A percentile compares a stretch with the other conserved stretches of the same genome.
Conservation (phyloP, 2,329 filamentous ascomycete genomes). For the Aplosporella prunicola region DNA sequence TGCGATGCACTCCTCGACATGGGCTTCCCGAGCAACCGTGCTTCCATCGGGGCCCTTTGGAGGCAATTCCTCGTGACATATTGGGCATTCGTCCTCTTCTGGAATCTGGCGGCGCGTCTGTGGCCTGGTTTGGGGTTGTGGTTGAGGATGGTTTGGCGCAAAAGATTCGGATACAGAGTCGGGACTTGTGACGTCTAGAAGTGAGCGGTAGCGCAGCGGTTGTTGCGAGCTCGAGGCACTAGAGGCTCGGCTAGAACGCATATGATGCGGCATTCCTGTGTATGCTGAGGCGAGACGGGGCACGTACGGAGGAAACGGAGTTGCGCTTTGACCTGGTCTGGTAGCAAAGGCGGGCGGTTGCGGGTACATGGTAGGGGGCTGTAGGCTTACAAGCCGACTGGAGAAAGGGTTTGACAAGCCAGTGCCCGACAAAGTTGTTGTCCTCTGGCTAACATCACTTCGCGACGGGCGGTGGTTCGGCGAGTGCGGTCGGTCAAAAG, state of each 20-base stretch:
- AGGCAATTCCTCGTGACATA: conserved; percentile 65
- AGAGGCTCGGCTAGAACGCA: conserved; percentile 3
- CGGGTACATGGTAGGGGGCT: conserved; percentile 1
- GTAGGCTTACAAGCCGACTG: conserved; percentile 1
- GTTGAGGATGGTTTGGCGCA: background rate
- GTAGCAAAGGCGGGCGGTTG: background rate
- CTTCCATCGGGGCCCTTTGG: conserved; percentile 33
- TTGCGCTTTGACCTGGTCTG: background rate
- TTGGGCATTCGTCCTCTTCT: conserved; percentile 72
- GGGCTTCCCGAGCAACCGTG: conserved; percentile 32
- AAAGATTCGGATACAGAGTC: background rate
- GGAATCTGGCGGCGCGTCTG: conserved; percentile 22
- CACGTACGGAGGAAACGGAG: background rate
- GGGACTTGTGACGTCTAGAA: too few species aligned
- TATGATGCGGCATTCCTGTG: conserved; percentile 1
- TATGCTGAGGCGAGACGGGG: background rate
- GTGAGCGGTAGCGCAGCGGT: conserved; percentile 2
- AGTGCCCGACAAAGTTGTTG: conserved; percentile 2
- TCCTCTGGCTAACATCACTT: conserved; percentile 5
- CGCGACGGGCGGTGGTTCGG: conserved; percentile 3
- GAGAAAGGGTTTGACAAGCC: too few species aligned
- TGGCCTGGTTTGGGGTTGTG: conserved; percentile 13
- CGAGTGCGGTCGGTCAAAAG: background rate
- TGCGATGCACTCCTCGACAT: conserved; percentile 36
- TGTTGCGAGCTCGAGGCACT: conserved; percentile 10